Conservation (phyloP, 2,329 filamentous ascomycete genomes). For the Aureobasidium melanogenum region DNA sequence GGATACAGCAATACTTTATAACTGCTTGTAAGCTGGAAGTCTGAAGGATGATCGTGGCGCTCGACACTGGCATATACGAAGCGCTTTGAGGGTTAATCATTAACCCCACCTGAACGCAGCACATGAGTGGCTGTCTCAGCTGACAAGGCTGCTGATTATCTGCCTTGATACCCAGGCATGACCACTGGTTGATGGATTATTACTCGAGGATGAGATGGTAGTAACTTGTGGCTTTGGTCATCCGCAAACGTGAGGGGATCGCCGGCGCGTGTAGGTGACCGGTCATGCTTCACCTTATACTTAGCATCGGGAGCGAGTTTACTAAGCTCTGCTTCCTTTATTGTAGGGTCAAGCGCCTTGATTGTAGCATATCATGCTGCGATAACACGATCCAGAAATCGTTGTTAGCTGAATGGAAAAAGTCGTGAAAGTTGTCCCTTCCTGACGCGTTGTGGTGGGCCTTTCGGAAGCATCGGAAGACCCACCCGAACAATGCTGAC, state of each 20-base stretch:
- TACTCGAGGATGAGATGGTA: neutral
- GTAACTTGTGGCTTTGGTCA: neutral
- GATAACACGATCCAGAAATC: neutral
- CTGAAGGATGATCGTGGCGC: neutral
- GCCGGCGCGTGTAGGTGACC: neutral
- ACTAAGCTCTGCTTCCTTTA: no score
- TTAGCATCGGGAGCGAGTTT: neutral
- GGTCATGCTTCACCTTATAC: neutral
- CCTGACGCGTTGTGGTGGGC: conserved; percentile 2
- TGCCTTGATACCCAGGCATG: neutral
- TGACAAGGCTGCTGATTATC: neutral
- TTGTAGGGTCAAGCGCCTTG: neutral
- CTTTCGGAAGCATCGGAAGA: conserved; percentile 8
- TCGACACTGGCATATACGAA: neutral
- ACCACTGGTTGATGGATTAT: neutral
- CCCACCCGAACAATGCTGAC: conserved; percentile 9
- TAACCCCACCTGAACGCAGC: neutral
- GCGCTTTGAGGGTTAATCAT: neutral
- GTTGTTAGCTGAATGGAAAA: neutral
- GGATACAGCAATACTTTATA: neutral
- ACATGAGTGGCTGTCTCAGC: conserved; percentile 1
- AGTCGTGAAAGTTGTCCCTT: neutral
- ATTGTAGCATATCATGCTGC: neutral
- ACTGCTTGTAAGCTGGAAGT: neutral
- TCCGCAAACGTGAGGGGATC: neutral